Base-by-base conservation (phyloP, 768 basidiomycete genomes). In the Gelatoporia subvermispora region DNA sequence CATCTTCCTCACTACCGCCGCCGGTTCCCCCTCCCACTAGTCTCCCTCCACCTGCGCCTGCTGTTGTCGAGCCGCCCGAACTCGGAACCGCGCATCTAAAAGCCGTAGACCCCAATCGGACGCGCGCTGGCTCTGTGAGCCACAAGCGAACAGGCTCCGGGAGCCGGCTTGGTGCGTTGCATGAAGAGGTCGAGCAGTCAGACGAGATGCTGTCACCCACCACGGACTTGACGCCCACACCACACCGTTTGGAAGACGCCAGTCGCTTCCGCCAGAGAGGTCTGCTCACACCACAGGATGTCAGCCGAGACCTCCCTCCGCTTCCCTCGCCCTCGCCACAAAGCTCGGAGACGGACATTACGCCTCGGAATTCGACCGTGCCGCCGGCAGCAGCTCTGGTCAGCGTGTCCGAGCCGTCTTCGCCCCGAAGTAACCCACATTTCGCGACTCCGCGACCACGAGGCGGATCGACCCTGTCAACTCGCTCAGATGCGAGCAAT, bases 1-100 rank as follows among this genome's bases (percentile, higher is more conserved):
- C 84, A 48, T 64, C 72, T 36, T 82, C 86, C 47, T 73, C 72
- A 9, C 75, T 88, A 34, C 83, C 84, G 4, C 84, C 84, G 10
- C 74, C 79, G 37, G 75, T 72, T 0, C 87, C 86, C 2, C 84
- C 82, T 15, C 87, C 87, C 24, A 69, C 72, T 16, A 70, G 73
- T 41, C 74, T 80, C 3, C 69, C 80, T 11, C 85, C 85, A 0
- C 82, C 79, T 0, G 79, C 84, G 1, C 81, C 84, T 15, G 52
- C 60, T 21, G 41, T 59, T 11, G 41, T 53, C 11, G 54, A 58
- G 24, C 35, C 67, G 41, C 53, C 65, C 34, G 62, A 71, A 45
- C 43, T 67, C 10, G 51, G 66, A 15, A 57, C 65, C 47, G 61
- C 63, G 17, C 65, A 63, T 17, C 57, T 56, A 3, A 56, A 68